Evolutionary conservation across 2,329 filamentous ascomycete species (phyloP).

Genomic region (Cucurbitaria berberidis): DNA sequence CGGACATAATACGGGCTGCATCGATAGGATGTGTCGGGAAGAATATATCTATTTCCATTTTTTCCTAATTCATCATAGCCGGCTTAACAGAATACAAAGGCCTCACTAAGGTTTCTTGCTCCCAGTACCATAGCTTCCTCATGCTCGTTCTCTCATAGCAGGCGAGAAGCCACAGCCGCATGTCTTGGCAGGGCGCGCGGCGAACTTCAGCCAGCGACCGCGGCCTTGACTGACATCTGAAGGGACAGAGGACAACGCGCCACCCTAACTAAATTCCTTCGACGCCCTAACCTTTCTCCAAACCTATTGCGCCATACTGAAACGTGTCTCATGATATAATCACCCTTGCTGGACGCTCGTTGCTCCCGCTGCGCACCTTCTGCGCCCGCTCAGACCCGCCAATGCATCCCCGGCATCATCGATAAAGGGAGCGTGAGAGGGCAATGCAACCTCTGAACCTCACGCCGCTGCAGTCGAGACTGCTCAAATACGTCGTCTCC

Average conservation of each 20-base stretch:
- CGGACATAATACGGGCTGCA: not conserved
- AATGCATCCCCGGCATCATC: slow-evolving; percentile 25
- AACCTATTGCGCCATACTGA: not conserved
- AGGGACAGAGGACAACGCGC: not conserved
- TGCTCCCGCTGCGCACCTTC: slow-evolving; percentile 19
- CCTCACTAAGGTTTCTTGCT: not conserved
- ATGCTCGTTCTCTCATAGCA: not conserved
- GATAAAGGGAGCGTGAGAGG: slow-evolving; percentile 34
- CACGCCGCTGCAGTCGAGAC: slow-evolving; percentile 73
- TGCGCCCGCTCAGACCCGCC: slow-evolving; percentile 18
- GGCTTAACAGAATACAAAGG: too few species aligned
- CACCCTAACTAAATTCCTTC: not conserved
- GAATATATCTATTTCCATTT: too few species aligned
- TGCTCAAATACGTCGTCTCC: slow-evolving; percentile 69
- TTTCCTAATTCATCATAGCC: too few species aligned
- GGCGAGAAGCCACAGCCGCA: not conserved
- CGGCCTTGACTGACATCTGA: too few species aligned
- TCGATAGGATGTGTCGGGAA: too few species aligned
- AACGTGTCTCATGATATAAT: slow-evolving; percentile 2
- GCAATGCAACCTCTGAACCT: slow-evolving; percentile 59
- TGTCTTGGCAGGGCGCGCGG: not conserved
- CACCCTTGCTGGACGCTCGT: slow-evolving; percentile 7
- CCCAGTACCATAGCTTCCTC: not conserved
- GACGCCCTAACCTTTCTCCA: not conserved
- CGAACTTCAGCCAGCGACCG: too few species aligned